Percentiles rank a stretch among this genome's conserved stretches.
These are phyloP conservation scores for Melocanna baccifera DNA, from an alignment of 176 grass and related monocot genomes.

Conservation along the genomic window DNA sequence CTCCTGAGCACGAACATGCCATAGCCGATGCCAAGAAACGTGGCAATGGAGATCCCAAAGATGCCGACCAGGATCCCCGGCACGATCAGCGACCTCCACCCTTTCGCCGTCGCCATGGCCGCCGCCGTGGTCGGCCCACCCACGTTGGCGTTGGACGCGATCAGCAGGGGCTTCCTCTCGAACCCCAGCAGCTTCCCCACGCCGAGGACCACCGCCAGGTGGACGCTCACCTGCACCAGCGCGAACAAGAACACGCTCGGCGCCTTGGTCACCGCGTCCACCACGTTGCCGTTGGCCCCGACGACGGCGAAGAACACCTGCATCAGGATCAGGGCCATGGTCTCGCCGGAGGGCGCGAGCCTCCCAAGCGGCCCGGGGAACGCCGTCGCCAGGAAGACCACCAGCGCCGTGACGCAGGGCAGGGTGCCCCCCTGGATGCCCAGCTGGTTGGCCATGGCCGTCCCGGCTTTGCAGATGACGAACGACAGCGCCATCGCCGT, in stretches of 20 bases:
- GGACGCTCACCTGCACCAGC: conserved; percentile 63
- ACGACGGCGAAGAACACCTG: conserved; percentile 90
- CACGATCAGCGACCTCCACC: conserved; percentile 81
- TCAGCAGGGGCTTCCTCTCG: conserved; percentile 58
- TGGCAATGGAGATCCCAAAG: conserved; percentile 75
- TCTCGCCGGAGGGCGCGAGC: conserved; percentile 65
- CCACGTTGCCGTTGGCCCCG: conserved; percentile 80
- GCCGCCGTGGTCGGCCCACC: conserved; percentile 79
- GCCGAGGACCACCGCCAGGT: conserved; percentile 63
- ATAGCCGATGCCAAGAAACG: conserved; percentile 61
- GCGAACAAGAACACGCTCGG: conserved; percentile 72
- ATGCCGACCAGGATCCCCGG: conserved; percentile 75
- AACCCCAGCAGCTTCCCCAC: conserved; percentile 42
- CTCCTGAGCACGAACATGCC: conserved; percentile 68
- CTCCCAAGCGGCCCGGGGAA: conserved; percentile 54
- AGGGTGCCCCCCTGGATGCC: conserved; percentile 55
- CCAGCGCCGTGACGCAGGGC: conserved; percentile 67
- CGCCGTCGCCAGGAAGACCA: conserved; percentile 66
- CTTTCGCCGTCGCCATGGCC: conserved; percentile 80
- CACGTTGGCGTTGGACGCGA: conserved; percentile 83
- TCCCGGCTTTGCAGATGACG: conserved; percentile 71
- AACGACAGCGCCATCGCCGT: conserved; percentile 67
- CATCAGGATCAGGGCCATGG: conserved; percentile 86
- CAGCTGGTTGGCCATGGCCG: conserved; percentile 39
- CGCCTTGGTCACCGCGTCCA: conserved; percentile 68